phyloP scores from a whole-genome alignment of 2,329 filamentous ascomycete species.

The Ceratocystiopsis brevicomis region DNA sequence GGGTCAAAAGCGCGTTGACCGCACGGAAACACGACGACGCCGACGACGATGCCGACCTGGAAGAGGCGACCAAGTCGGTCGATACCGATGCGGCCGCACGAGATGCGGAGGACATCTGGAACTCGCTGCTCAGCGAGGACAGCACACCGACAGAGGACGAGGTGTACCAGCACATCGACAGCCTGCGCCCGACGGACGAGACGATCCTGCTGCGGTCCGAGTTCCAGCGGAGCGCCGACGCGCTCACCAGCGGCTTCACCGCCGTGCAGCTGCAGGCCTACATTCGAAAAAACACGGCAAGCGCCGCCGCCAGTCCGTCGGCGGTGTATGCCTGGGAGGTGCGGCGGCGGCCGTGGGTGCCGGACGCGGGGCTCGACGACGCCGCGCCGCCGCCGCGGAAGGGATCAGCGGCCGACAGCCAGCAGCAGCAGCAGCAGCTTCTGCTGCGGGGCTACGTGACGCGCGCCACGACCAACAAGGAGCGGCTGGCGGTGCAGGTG shows the following conservation, averaged over 20 bases:
- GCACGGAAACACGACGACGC: too few relatives aligned
- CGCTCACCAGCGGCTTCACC: constrained; percentile 28
- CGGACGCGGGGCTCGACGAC: constrained; percentile 11
- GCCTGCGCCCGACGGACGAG: constrained; percentile 24
- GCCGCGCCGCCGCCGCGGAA: background rate
- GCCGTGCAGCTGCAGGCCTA: constrained; percentile 26
- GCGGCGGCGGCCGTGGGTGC: constrained; percentile 23
- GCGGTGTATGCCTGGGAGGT: constrained; percentile 20
- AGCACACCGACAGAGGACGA: constrained; percentile 16
- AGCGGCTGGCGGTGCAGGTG: constrained; percentile 22
- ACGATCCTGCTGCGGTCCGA: constrained; percentile 19
- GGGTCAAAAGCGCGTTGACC: too few relatives aligned
- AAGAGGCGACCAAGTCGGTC: background rate
- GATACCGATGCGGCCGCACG: background rate
- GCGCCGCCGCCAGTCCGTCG: background rate
- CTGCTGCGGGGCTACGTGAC: constrained; percentile 5
- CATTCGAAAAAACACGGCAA: constrained; percentile 8
- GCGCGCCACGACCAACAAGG: constrained; percentile 17
- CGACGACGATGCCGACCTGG: too few relatives aligned
- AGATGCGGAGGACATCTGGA: constrained; percentile 4
- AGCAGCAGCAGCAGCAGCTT: background rate
- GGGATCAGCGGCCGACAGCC: constrained; percentile 2
- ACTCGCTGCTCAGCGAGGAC: constrained; percentile 1
- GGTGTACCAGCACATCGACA: constrained; percentile 26
- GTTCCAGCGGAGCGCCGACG: constrained; percentile 22